Base-by-base conservation (phyloP, 1,284 basidiomycete genomes). In the Ceratobasidium theobromae region DNA sequence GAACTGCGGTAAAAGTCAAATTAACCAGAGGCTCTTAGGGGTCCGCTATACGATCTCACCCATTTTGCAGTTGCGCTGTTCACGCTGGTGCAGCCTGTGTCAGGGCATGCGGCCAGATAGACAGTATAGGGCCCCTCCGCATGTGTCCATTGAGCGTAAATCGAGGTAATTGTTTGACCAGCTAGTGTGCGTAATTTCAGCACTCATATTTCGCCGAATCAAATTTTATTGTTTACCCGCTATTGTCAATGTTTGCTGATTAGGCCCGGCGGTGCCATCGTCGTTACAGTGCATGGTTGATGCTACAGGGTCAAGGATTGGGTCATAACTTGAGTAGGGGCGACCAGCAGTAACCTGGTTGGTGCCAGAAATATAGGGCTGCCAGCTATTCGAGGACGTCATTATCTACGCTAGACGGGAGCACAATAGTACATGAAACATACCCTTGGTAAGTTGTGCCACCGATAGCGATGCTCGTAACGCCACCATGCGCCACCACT, bases 1-100 rank as follows among this genome's bases (percentile, higher is more conserved):
- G 64, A 66, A 66, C 64, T 54, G 43, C 6, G 43, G 5, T 8
- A 11, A 14, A 14, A 11, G 43, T 6, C 6, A 21, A 6, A 45
- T 11, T 11, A 14, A 21, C 16, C 16, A 38, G 35, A 8, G 35
- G 16, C 35, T 16, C 9, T 8, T 38, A 8, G 35, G 8, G 35
- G 35, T 38, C 8, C 35, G 18, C 12, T 14, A 21, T 11, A 11
- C 43, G 43, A 11, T 45, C 52, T 4, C 66, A 57, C 60, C 57
- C 57, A 68, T 53, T 54, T 35, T 16, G 18, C 45, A 8, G 18
- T 48, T 4, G 69, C 70, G 72, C 74, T 12, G 55, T 49, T 52
- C 23, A 32, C 28, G 8, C 25, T 75, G 23, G 69, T 68, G 70
- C 65, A 52, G 70, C 75, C 70, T 72, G 54, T 35, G 30, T 41